A percentile compares a stretch with the other conserved stretches of the same genome.
Evolutionary conservation across 2,329 filamentous ascomycete species (phyloP).

Genomic region (Knufia fluminis): DNA sequence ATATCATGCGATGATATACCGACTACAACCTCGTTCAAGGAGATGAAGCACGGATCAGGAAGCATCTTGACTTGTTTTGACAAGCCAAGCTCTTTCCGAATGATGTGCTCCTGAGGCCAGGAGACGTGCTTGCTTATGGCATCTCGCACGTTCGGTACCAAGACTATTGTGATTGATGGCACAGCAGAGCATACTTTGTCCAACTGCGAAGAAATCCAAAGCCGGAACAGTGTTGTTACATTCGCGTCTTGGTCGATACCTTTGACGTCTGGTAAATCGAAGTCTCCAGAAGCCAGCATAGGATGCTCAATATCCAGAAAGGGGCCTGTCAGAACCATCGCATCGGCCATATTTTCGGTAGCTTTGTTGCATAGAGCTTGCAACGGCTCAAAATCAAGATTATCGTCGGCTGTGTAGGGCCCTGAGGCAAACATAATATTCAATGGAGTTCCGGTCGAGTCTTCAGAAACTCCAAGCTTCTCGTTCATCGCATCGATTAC

Average conservation of each 20-base stretch:
- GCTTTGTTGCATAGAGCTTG: conserved; percentile 72
- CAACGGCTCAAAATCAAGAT: conserved; percentile 81
- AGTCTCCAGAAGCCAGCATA: conserved; percentile 68
- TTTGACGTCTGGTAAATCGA: conserved; percentile 62
- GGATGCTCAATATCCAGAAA: conserved; percentile 92
- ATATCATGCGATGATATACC: conserved; percentile 77
- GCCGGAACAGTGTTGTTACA: conserved; percentile 72
- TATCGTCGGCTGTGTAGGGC: conserved; percentile 86
- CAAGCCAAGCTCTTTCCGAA: conserved; percentile 63
- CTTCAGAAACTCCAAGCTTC: conserved; percentile 55
- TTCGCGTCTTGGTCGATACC: conserved; percentile 67
- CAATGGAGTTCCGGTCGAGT: conserved; percentile 53
- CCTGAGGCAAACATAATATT: conserved; percentile 71
- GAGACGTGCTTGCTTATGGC: conserved; percentile 73
- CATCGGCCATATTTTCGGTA: conserved; percentile 64
- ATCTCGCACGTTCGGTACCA: conserved; percentile 76
- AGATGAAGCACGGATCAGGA: conserved; percentile 83
- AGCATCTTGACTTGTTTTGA: conserved; percentile 68
- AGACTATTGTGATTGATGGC: conserved; percentile 69
- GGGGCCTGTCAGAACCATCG: conserved; percentile 70
- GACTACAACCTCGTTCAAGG: conserved; percentile 75
- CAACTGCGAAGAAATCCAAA: conserved; percentile 66
- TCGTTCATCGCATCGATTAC: conserved; percentile 61
- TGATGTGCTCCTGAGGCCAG: conserved; percentile 70
- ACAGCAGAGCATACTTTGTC: conserved; percentile 60